Evolutionary conservation across 2,329 filamentous ascomycete species (phyloP).

Genomic region (Botrytis squamosa): DNA sequence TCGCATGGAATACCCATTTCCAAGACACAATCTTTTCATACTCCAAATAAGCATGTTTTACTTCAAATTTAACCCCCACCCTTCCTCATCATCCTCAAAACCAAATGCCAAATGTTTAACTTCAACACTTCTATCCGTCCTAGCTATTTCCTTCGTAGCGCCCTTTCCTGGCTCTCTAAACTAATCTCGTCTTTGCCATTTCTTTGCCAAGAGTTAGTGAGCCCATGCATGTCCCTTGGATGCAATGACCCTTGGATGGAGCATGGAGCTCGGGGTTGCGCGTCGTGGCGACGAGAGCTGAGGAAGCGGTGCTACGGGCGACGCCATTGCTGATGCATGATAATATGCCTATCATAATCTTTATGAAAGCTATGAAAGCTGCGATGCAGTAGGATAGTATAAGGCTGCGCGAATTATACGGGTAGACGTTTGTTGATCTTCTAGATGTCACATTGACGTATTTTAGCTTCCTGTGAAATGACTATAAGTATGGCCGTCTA

Average conservation of each 20-base stretch:
- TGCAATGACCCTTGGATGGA: slow-evolving; percentile 12
- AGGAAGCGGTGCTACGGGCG: slow-evolving; percentile 23
- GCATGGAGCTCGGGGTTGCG: slow-evolving; percentile 17
- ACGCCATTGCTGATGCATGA: slow-evolving; percentile 23
- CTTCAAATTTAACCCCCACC: not conserved
- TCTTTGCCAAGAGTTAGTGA: not conserved
- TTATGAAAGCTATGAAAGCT: not conserved
- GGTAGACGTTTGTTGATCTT: slow-evolving; percentile 2
- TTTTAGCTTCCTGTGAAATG: not conserved
- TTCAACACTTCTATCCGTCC: not conserved
- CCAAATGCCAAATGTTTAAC: not conserved
- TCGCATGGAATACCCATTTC: not conserved
- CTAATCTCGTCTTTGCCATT: not conserved
- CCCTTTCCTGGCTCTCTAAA: not conserved
- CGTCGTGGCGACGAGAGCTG: slow-evolving; percentile 24
- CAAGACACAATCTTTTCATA: not conserved
- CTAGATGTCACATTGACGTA: not conserved
- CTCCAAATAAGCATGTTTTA: too few relatives aligned
- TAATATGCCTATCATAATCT: not conserved
- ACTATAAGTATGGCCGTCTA: not conserved
- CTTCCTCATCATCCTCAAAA: not conserved
- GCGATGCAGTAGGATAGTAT: slow-evolving; percentile 14
- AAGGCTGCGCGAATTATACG: not conserved
- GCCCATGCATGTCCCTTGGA: slow-evolving; percentile 8
- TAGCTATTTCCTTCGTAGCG: not conserved